A percentile compares a stretch with the other conserved stretches of the same genome.
These are phyloP conservation scores for Capronia americana DNA, from an alignment of 2,329 filamentous ascomycete species.

Conservation along the genomic window DNA sequence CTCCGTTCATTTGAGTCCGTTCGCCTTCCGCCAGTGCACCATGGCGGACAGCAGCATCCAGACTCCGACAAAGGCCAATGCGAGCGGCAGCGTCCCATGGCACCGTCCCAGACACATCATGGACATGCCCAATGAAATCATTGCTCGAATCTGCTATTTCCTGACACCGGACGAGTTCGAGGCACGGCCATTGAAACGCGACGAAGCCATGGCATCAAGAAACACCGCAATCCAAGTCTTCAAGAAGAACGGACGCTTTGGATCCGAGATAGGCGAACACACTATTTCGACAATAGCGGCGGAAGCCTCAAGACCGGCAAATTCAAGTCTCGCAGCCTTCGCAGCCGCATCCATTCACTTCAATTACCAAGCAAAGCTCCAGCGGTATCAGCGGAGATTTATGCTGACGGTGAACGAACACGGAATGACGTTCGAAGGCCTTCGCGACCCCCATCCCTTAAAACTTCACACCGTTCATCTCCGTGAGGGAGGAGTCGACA, in stretches of 20 bases:
- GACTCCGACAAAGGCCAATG: too few relatives aligned
- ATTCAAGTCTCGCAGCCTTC: neutral
- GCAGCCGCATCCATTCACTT: neutral
- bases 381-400: neutral
- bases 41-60: too few relatives aligned
- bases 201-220: neutral
- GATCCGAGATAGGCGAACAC: too few relatives aligned
- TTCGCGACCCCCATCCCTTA: neutral
- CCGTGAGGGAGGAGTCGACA: too few relatives aligned
- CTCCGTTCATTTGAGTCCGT: too few relatives aligned
- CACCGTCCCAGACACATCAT: neutral
- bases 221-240: neutral
- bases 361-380: neutral
- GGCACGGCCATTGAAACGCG: neutral
- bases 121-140: neutral
- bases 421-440: constrained; percentile 7
- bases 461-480: neutral
- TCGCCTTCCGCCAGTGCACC: too few relatives aligned
- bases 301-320: too few relatives aligned
- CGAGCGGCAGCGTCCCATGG: too few relatives aligned
- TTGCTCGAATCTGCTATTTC: constrained; percentile 1
- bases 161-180: neutral
- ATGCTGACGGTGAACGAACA: neutral
- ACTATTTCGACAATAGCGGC: too few relatives aligned
- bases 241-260: too few relatives aligned